Evolutionary conservation across 441 rosid species (phyloP).

Genomic region (Pelargonium cotyledonis): DNA sequence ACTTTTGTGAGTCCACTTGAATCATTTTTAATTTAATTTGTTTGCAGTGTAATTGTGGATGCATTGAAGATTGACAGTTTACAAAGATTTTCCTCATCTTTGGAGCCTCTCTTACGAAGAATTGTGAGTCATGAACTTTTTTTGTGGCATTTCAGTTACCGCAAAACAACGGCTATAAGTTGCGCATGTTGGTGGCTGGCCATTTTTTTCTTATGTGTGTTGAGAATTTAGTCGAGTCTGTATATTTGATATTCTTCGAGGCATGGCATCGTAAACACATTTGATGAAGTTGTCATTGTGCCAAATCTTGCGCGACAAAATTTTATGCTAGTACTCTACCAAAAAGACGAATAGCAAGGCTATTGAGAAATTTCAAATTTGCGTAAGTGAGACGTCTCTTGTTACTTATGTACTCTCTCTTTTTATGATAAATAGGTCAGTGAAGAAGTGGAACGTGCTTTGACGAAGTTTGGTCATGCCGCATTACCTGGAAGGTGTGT

Average conservation of each 20-base stretch:
- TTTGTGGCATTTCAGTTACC: background rate
- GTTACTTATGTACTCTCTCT: conserved; percentile 9
- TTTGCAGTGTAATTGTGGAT: conserved; percentile 87
- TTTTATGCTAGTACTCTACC: background rate
- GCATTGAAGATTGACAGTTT: conserved; percentile 94
- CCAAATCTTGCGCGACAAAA: background rate
- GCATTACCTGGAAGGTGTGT: conserved; percentile 69
- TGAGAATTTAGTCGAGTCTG: too few relatives aligned
- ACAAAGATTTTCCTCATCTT: conserved; percentile 93
- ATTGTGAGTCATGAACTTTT: conserved; percentile 52
- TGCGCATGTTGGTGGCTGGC: background rate
- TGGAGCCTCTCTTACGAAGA: conserved; percentile 96
- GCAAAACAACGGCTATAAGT: background rate
- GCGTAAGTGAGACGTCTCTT: background rate
- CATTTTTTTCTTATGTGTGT: too few relatives aligned
- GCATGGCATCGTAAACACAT: background rate
- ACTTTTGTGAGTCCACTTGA: background rate
- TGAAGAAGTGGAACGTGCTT: conserved; percentile 99
- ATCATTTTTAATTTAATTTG: background rate
- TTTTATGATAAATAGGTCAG: conserved; percentile 64
- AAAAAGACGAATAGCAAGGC: background rate
- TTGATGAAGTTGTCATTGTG: background rate
- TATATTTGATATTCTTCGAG: too few relatives aligned
- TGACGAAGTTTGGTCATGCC: conserved; percentile 88
- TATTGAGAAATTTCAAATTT: background rate